Base-by-base conservation (phyloP, 306 rosid genomes). In the Hippophae tibetana region DNA sequence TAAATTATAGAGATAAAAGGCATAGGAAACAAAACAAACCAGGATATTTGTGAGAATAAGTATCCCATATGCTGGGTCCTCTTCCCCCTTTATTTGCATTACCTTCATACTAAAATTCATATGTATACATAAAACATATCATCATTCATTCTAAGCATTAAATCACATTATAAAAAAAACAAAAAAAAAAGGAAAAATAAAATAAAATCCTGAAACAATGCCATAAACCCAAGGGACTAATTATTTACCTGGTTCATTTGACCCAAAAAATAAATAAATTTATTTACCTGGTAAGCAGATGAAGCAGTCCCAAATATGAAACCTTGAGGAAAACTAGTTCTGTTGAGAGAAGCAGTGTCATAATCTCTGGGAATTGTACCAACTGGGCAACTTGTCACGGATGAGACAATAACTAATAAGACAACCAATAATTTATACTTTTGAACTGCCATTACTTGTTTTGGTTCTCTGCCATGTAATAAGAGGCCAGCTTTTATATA, bases 291-390 rank as follows among this genome's bases (percentile, higher is more conserved):
- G 45, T 55, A 55, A 55, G 58, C 58, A 27, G 58, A 31, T 26
- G 58, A 55, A 38, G 58, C 58, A 10, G 58, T 55, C 14, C 58
- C 58, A 13, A 55, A 55, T 26, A 55, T 55, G 43, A 55, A 55
- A 31, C 43, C 58, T 27, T 46, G 42, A 7, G 87, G 87, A 54
- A 78, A 82, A 52, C 72, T 75, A 10, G 47, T 71, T 4, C 89
- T 74, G 50, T 79, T 82, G 43, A 77, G 57, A 0, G 68, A 55
- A 48, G 72, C 49, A 55, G 61, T 42, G 2, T 62, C 69, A 23
- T 58, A 10, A 46, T 65, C 12, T 1, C 65, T 13, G 44, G 43
- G 3, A 27, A 50, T 44, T 25, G 54, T 44, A 47, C 9, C 60
- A 5, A 7, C 14, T 18, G 23, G 6, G 0, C 60, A 56, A 51